Conservation (phyloP, 1,139 yeast species). For the Hyphopichia burtonii region DNA sequence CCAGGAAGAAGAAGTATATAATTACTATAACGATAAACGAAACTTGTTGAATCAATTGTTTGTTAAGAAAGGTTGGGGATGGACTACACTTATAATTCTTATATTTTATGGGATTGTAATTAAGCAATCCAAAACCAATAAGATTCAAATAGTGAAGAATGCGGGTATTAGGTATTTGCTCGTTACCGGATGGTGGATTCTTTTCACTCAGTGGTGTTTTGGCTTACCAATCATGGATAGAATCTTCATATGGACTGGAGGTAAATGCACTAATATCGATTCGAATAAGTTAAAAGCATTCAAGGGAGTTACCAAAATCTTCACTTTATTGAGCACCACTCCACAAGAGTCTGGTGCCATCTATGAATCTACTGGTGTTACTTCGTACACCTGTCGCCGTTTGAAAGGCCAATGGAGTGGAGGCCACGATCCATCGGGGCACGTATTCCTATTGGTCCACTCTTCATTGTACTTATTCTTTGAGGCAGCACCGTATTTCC, state of each 20-base stretch:
- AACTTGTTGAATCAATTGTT: slow-evolving; percentile 69
- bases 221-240: slow-evolving; percentile 90
- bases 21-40: slow-evolving; percentile 60
- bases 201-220: slow-evolving; percentile 87
- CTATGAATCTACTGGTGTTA: slow-evolving; percentile 22
- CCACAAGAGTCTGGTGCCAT: neutral
- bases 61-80: slow-evolving; percentile 90
- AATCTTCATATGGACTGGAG: slow-evolving; percentile 79
- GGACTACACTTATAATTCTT: slow-evolving; percentile 60
- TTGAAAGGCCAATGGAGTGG: slow-evolving; percentile 79
- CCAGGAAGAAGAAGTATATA: slow-evolving; percentile 39
- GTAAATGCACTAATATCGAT: slow-evolving; percentile 53
- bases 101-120: slow-evolving; percentile 26
- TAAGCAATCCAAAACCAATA: slow-evolving; percentile 7
- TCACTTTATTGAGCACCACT: neutral
- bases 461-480: slow-evolving; percentile 68
- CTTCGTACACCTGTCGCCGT: slow-evolving; percentile 57
- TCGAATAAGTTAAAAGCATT: slow-evolving; percentile 7
- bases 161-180: slow-evolving; percentile 41
- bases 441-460: slow-evolving; percentile 75
- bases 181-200: slow-evolving; percentile 75
- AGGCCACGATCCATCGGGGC: slow-evolving; percentile 97
- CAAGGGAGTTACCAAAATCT: slow-evolving; percentile 4
- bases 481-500: slow-evolving; percentile 50
- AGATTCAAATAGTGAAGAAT: slow-evolving; percentile 1